Evolutionary conservation across 1,284 basidiomycete species (phyloP), one percentile per base, ranked within the genome.

Genomic region (Trametes pubescens): DNA sequence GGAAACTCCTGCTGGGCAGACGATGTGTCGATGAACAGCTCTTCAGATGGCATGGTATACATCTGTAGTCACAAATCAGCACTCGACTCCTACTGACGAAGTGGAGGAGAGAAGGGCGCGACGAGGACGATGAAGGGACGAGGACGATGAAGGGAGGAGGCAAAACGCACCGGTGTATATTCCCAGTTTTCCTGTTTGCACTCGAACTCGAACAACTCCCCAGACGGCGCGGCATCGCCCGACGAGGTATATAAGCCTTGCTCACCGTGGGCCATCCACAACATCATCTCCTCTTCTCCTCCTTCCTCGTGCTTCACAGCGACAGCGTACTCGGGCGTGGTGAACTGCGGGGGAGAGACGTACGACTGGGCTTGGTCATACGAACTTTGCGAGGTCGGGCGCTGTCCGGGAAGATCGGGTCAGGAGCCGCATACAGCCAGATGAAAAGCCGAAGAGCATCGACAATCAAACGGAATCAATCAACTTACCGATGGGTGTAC

Each of bases 391-490:
- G 49, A 14, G 10, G 16, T 6, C 40, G 49, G 16, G 51, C 51
- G 53, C 60, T 61, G 48, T 56, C 60, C 60, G 60, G 51, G 48
- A 61, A 61, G 38, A 56, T 55, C 60, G 60, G 60, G 53, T 61
- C n/a, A 61, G 60, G 7, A 21, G 9, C 26, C 43, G 43, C 21
- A 29, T 29, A 34, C 18, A 43, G 59, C 40, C 13, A 61, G 38
- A 26, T 37, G 43, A 47, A 56, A 44, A 49, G 47, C 22, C 43
- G 58, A 53, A 16, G 44, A 24, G 22, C 46, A 43, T 21, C 47
- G 38, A 43, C 18, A 29, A 43, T 51, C 60, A 49, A 47, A 24
- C n/a, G 43, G 38, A 40, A 46, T 40, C 51, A 16, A 44, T 44
- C 38, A 32, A 59, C 57, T 35, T 26, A 51, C 48, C 29, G 40